These are phyloP conservation scores for Alopecurus myosuroides DNA, from an alignment of 176 grass and related monocot genomes.

Conservation along the genomic window DNA sequence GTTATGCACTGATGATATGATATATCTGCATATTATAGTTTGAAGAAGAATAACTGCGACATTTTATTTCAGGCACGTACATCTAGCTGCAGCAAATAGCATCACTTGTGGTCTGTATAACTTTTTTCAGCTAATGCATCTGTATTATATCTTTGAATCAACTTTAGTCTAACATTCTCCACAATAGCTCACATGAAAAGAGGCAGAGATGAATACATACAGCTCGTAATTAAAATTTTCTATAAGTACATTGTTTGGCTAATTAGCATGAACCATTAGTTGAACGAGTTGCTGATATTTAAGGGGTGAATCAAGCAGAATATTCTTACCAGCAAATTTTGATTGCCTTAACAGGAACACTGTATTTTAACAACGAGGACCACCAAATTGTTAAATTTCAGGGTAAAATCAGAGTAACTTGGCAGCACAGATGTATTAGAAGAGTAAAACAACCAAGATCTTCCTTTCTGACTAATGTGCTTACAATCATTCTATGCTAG, in stretches of 20 bases:
- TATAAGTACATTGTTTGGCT: background rate
- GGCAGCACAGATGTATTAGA: background rate
- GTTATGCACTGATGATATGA: background rate
- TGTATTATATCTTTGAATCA: background rate
- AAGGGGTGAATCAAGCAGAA: background rate
- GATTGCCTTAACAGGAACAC: background rate
- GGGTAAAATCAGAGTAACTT: background rate
- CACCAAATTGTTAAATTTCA: background rate
- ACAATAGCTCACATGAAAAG: background rate
- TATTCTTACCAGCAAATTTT: background rate
- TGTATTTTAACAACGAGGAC: background rate
- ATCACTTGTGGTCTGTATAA: background rate
- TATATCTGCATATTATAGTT: background rate
- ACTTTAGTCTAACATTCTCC: background rate
- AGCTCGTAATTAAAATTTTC: background rate
- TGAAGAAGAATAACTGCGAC: background rate
- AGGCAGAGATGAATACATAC: background rate
- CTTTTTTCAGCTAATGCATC: background rate
- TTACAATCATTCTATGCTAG: background rate
- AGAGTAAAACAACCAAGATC: background rate
- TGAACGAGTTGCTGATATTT: background rate
- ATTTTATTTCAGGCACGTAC: background rate
- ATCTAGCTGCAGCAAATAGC: background rate
- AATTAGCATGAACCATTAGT: too few relatives aligned
- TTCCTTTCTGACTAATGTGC: too few relatives aligned